Conservation (phyloP, 352 stramenopile species). For the Pythium periplocum region DNA sequence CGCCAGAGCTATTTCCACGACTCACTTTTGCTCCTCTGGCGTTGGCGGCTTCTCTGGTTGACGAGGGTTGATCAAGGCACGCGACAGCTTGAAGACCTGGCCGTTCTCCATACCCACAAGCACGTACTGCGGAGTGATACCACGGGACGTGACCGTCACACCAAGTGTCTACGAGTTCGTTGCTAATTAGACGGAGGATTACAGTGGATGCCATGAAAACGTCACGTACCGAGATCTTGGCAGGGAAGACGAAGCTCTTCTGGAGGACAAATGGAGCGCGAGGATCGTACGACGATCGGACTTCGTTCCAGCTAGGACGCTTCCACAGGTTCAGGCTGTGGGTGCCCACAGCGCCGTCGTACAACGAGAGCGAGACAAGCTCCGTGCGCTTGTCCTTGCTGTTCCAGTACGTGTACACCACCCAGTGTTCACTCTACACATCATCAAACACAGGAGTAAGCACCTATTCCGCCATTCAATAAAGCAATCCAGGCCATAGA, state of each 20-base stretch:
- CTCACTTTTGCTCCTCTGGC: slow-evolving; percentile 58
- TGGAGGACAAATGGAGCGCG: slow-evolving; percentile 89
- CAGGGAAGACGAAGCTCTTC: slow-evolving; percentile 93
- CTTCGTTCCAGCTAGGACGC: slow-evolving; percentile 81
- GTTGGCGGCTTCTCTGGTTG: slow-evolving; percentile 91
- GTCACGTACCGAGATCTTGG: slow-evolving; percentile 65
- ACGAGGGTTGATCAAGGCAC: slow-evolving; percentile 92
- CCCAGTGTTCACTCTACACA: slow-evolving; percentile 91
- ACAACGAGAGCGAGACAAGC: slow-evolving; percentile 85
- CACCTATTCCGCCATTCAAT: too few species aligned
- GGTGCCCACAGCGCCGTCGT: slow-evolving; percentile 95
- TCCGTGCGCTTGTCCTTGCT: slow-evolving; percentile 80
- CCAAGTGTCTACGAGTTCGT: slow-evolving; percentile 60
- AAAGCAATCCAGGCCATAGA: too few species aligned
- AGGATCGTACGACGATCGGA: slow-evolving; percentile 91
- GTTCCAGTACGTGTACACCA: slow-evolving; percentile 97
- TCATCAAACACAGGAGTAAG: too few species aligned
- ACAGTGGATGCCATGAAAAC: not conserved
- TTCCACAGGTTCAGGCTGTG: slow-evolving; percentile 94
- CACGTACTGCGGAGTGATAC: slow-evolving; percentile 94
- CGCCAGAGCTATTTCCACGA: not conserved
- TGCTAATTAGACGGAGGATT: not conserved
- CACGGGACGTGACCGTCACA: slow-evolving; percentile 89
- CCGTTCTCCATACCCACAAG: slow-evolving; percentile 90
- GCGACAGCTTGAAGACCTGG: slow-evolving; percentile 91